These are phyloP conservation scores for Prunus davidiana DNA, from an alignment of 306 rosid genomes.

Conservation along the genomic window DNA sequence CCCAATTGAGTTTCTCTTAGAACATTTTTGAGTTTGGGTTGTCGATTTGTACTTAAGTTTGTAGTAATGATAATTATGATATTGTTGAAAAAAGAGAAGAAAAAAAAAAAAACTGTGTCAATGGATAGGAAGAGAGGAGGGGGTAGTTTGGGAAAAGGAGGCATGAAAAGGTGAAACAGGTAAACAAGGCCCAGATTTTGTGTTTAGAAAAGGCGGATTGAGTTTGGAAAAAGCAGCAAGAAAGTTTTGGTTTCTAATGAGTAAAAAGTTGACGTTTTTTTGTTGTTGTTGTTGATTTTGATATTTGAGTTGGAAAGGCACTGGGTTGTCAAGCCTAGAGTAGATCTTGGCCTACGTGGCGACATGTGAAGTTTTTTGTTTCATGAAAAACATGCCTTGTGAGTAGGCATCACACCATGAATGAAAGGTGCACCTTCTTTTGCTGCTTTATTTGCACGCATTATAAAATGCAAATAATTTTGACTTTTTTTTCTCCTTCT, in stretches of 20 bases:
- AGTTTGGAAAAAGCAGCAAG: conserved; percentile 37
- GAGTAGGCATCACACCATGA: background rate
- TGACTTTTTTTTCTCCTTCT: no score
- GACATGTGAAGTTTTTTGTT: conserved; percentile 23
- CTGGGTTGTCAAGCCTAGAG: conserved; percentile 27
- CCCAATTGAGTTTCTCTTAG: background rate
- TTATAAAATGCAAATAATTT: no score
- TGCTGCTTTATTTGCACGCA: background rate
- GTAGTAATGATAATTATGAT: background rate
- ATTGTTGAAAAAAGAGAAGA: no score
- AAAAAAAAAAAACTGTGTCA: conserved; percentile 18
- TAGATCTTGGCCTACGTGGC: conserved; percentile 32
- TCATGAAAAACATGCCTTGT: conserved; percentile 10
- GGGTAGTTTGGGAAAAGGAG: conserved; percentile 25
- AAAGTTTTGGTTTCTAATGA: conserved; percentile 41
- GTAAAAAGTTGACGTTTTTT: conserved; percentile 39
- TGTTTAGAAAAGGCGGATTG: conserved; percentile 45
- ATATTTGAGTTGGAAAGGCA: conserved; percentile 52
- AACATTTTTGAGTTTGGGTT: conserved; percentile 12
- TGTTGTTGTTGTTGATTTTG: conserved; percentile 39
- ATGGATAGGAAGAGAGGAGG: conserved; percentile 41
- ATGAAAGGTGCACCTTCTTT: background rate
- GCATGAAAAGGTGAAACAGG: conserved; percentile 26
- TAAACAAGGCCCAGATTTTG: conserved; percentile 30
- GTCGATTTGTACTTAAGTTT: conserved; percentile 20